Conservation (phyloP, 2,329 filamentous ascomycete species). For the Malbranchea zuffiana region DNA sequence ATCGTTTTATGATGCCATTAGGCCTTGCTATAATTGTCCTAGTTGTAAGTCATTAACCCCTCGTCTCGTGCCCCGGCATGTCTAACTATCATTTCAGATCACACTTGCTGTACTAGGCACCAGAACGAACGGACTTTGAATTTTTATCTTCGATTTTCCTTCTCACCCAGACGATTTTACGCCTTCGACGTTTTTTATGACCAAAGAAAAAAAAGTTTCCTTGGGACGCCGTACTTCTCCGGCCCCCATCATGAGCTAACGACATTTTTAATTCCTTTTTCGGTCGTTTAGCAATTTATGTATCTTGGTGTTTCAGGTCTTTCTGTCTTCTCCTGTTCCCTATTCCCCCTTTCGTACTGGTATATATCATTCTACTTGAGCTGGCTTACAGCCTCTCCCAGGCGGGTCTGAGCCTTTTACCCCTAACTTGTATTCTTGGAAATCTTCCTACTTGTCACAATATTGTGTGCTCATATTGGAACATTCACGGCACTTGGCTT, state of each 20-base stretch:
- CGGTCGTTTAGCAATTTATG: not conserved
- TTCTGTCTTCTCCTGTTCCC: constrained; percentile 6
- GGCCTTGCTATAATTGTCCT: constrained; percentile 46
- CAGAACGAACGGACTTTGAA: constrained; percentile 11
- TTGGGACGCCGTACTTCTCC: constrained; percentile 3
- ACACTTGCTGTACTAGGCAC: constrained; percentile 14
- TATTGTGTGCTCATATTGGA: too few relatives aligned
- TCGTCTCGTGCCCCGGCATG: not conserved
- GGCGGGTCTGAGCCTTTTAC: too few relatives aligned
- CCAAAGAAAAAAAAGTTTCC: constrained; percentile 7
- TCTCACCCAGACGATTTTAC: constrained; percentile 6
- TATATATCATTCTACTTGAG: too few relatives aligned
- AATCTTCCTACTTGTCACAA: too few relatives aligned
- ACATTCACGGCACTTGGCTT: too few relatives aligned
- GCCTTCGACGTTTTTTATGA: constrained; percentile 8
- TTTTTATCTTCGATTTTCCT: constrained; percentile 8
- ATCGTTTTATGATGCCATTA: constrained; percentile 50
- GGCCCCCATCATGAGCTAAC: constrained; percentile 11
- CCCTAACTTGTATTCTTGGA: too few relatives aligned
- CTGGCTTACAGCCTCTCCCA: too few relatives aligned
- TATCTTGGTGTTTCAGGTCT: constrained; percentile 3
- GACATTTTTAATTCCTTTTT: constrained; percentile 8
- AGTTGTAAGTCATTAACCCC: constrained; percentile 37
- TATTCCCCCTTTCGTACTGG: constrained; percentile 8
- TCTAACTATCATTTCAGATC: constrained; percentile 11